These are phyloP conservation scores for Nephelium lappaceum DNA, from an alignment of 345 rosid genomes.

Conservation along the genomic window DNA sequence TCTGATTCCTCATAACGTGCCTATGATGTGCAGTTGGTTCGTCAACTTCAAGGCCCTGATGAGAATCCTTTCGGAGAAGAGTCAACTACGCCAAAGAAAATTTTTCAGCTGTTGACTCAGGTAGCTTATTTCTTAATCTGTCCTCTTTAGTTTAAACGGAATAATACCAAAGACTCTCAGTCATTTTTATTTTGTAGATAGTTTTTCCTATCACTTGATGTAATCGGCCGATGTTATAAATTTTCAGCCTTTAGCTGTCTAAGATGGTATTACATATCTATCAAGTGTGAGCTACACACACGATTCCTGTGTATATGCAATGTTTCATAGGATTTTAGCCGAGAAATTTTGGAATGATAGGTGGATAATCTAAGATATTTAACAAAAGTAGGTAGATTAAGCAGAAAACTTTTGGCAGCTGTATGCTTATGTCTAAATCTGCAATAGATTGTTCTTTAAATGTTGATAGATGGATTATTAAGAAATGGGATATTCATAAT, in stretches of 20 bases:
- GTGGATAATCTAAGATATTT: neutral
- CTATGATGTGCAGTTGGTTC: slow-evolving; percentile 58
- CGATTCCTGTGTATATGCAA: neutral
- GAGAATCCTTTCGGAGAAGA: slow-evolving; percentile 96
- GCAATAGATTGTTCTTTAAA: neutral
- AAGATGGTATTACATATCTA: neutral
- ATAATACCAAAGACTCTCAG: neutral
- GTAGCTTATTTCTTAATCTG: slow-evolving; percentile 32
- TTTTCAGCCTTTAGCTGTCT: neutral
- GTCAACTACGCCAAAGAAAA: slow-evolving; percentile 77
- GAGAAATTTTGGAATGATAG: neutral
- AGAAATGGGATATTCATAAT: neutral
- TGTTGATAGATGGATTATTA: neutral
- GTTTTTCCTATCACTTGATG: neutral
- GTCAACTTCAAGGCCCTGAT: slow-evolving; percentile 85
- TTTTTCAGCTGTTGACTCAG: slow-evolving; percentile 94
- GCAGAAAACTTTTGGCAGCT: too few species aligned
- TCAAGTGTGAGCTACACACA: neutral
- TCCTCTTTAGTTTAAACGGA: neutral
- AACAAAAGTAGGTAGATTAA: too few species aligned
- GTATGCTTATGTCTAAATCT: too few species aligned
- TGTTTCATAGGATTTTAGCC: neutral
- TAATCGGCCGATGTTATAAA: neutral
- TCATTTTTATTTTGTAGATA: neutral
- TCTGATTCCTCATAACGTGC: slow-evolving; percentile 10